Evolutionary conservation across 2,329 filamentous ascomycete genomes (phyloP), one percentile per base, ranked within the genome.

Genomic region (Aspergillus candidus): DNA sequence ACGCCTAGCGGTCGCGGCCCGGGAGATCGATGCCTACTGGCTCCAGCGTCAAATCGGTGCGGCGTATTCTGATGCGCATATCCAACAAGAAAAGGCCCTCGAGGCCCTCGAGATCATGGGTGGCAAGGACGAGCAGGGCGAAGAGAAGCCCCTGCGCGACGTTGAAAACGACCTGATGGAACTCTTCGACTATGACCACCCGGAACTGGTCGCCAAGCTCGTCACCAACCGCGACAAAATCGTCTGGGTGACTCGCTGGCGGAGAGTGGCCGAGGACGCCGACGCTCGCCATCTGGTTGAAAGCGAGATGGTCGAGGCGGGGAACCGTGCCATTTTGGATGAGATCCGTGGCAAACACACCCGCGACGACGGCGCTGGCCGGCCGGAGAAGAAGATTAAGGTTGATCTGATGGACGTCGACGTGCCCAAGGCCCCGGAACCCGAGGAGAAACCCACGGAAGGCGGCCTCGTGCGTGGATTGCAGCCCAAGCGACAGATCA

Each of bases 151-250:
- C 11, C 74, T 97, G 27, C 83, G 91, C 58, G 91, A 98, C 60
- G 90, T 97, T 44, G 93, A 98, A 61, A 98, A 98, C 66, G 93
- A 98, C 51, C 75, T 98, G 46, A 97, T 97, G 86, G 93, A 96
- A 58, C 78, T 98, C 0, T 97, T 98, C 57, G 93, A 98, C 59
- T 98, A 94, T 59, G 91, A 97, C 58, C 86, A 96, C 60, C 88
- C 94, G 49, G 89, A 96, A 52, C 77, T 96, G 43, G 93, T 97
- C 18, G 84, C 88, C 52, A 91, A 88, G 66, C 77, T 98, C 12
- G 89, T 97, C 44, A 81, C 84, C 55, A 98, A 98, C 67, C 80
- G 88, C 45, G 88, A 96, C 58, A 94, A 93, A 72, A 82, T 98
- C 44, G 87, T 95, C 10, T 98, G 94, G 93, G 85, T 94, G 33